Conservation (phyloP, 2,329 filamentous ascomycete genomes). For the Fusarium foetens region DNA sequence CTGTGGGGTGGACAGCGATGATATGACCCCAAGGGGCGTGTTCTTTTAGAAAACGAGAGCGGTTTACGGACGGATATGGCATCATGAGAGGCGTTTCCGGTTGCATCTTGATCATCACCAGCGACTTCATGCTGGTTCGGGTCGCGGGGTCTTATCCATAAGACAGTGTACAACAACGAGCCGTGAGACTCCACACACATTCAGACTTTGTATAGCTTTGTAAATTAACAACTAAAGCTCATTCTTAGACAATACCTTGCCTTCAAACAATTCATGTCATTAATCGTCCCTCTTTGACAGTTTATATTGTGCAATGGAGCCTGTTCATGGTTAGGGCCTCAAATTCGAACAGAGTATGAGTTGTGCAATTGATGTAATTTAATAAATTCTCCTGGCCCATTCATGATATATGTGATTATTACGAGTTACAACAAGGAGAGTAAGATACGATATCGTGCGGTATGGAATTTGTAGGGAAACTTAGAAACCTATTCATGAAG, state of each 20-base stretch:
- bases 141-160: constrained; percentile 4
- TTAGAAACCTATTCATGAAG: not conserved
- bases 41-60: not conserved
- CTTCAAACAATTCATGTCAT: not conserved
- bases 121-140: constrained; percentile 6
- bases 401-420: not conserved
- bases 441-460: no score
- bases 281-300: not conserved
- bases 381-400: fast-evolving
- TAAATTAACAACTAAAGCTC: constrained; percentile 30
- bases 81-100: constrained; percentile 34
- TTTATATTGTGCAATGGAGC: not conserved
- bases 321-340: not conserved
- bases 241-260: not conserved
- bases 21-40: not conserved
- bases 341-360: not conserved
- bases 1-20: not conserved
- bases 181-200: constrained; percentile 41
- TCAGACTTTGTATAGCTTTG: constrained; percentile 25
- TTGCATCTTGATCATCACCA: constrained; percentile 24
- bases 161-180: constrained; percentile 42
- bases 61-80: not conserved
- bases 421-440: not conserved
- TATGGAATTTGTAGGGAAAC: no score
- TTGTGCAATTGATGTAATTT: no score